Base-by-base conservation (phyloP, 2,329 filamentous ascomycete genomes). In the Apiospora pterosperma region DNA sequence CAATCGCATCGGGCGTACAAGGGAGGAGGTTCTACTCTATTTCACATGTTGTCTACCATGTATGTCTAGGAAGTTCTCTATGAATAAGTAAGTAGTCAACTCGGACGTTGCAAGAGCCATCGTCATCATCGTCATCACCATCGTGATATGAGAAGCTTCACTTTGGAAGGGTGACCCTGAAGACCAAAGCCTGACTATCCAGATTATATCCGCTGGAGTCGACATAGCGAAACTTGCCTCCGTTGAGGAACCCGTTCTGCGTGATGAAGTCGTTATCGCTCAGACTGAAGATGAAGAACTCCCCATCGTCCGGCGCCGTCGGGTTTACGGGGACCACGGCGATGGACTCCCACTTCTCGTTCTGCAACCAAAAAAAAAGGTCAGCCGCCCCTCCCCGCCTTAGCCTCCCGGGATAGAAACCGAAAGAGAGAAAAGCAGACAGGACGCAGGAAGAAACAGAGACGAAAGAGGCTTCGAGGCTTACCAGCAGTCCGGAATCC, bases 221-320 rank as follows among this genome's bases (percentile, higher is more conserved):
- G 2, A 78, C 75, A 69, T 88, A 91, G 10, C 74, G 73, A 42
- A 85, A 80, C 64, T 80, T 77, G 5, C 89, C 89, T 65, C 79
- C 81, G 68, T 91, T 85, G 74, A 89, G 84, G 67, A 68, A 71
- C 64, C 87, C 88, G 74, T 92, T 80, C 74, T 92, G 89, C 0
- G 90, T 92, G 64, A 92, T 88, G 69, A 92, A 92, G 74, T 93
- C 90, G 72, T 93, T 91, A 70, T 92, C 90, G 64, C 85, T 90
- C 60, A 91, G 76, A 14, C 84, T 86, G 67, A 93, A 85, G 38
- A 93, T 73, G 71, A 88, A 92, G 75, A 87, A 92, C 5, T 52
- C 44, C 76, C 91, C 86, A 31, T 85, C 83, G 64, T 77, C 74
- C 2, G 70, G 66, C 23, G 73, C 71, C 58, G 78, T 68, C 1